Base-by-base conservation (phyloP, 1,139 yeast species). In the Kodamaea anthophila region DNA sequence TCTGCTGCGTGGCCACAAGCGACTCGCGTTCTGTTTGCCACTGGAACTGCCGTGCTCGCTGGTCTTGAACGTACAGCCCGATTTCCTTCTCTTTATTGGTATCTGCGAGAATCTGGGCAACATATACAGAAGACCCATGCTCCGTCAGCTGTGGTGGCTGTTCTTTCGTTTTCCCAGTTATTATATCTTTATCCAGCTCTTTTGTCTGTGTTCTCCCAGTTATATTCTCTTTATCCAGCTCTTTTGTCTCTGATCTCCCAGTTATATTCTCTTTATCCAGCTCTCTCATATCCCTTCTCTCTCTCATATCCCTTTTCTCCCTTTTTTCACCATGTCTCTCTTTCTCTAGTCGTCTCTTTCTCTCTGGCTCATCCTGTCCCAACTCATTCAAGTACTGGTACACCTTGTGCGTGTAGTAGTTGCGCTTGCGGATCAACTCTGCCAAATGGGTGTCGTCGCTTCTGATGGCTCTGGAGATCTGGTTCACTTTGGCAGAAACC, bases 1-100 rank as follows among this genome's bases (percentile, higher is more conserved):
- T 36, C 8, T 38, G 18, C 18, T 37, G 32, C 5, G 39, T 32
- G 13, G 26, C 33, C 7, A 39, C 40, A 13, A 52, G 31, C 6
- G 21, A 22, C 9, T 41, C 36, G 11, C 53, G 30, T 14, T 43
- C 40, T 4, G 15, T 23, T 11, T 36, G 35, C 43, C 46, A 47
- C 9, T 39, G 33, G 4, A 32, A 13, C 32, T 53, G 58, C 23
- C 40, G 39, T 4, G 30, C 23, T 15, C 36, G 28, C 21, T 55
- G 59, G 11, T 41, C 34, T 3, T 26, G 18, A 9, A 53, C 38
- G 11, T 40, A 32, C 11, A 14, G 31, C 14, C 11, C 13, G 21
- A 34, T 29, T 12, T 34, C 37, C 5, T 20, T 15, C 15, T 32
- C 29, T 15, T 31, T 29, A 18, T 23, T 22, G 6, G 28, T 21